Percentiles rank a stretch among this genome's conserved stretches.
Evolutionary conservation across 1,284 basidiomycete genomes (phyloP).

Genomic region (Gomphus bonarii): DNA sequence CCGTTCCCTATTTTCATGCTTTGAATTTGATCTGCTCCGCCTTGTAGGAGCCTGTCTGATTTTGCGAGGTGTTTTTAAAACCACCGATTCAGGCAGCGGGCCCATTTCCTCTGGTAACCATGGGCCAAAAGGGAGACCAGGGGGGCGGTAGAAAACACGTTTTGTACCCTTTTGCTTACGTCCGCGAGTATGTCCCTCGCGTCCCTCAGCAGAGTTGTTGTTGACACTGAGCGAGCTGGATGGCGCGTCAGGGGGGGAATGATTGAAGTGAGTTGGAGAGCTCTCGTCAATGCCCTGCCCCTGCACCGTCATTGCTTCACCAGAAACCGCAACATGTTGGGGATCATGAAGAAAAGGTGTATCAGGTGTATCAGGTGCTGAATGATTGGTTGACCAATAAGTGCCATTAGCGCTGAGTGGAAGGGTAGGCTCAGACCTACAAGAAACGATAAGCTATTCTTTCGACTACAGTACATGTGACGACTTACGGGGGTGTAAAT

Average conservation of each 20-base stretch:
- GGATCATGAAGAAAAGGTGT: no score
- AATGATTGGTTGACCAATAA: not conserved
- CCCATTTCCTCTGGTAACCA: not conserved
- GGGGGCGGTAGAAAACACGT: not conserved
- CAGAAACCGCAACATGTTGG: not conserved
- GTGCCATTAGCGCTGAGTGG: not conserved
- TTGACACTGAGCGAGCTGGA: no score
- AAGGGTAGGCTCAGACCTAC: not conserved
- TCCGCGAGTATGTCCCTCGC: no score
- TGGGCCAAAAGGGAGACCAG: conserved; percentile 1
- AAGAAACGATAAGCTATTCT: not conserved
- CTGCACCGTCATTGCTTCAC: not conserved
- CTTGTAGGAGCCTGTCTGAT: not conserved
- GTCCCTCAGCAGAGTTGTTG: no score
- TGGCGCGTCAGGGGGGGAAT: no score
- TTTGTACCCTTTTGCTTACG: not conserved
- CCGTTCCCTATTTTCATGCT: not conserved
- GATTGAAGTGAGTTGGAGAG: not conserved
- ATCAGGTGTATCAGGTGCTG: not conserved
- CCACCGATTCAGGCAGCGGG: not conserved
- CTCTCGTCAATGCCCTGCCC: not conserved
- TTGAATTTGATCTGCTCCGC: not conserved
- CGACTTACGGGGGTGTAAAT: not conserved
- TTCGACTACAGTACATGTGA: not conserved
- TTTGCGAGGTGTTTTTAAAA: not conserved